These are phyloP conservation scores for Huntiella moniliformis DNA, from an alignment of 2,329 filamentous ascomycete genomes.

Conservation along the genomic window DNA sequence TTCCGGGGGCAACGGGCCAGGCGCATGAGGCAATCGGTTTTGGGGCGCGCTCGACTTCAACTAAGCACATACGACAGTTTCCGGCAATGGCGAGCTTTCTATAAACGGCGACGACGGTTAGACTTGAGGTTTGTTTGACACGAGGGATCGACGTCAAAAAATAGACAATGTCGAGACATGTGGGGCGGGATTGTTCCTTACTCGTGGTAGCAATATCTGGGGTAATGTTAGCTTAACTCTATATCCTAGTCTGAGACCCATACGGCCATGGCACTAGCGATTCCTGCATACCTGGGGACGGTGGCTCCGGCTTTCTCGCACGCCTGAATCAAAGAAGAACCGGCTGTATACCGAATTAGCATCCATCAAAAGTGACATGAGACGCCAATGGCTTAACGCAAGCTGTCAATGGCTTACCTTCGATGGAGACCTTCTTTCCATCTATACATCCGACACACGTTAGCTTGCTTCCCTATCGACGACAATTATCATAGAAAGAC, in stretches of 20 bases:
- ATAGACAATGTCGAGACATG: slow-evolving; percentile 16
- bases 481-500: slow-evolving; percentile 11
- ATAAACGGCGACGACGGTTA: slow-evolving; percentile 13
- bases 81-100: slow-evolving; percentile 97
- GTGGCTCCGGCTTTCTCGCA: slow-evolving; percentile 93
- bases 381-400: slow-evolving; percentile 12
- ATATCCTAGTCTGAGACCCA: slow-evolving; percentile 5
- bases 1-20: slow-evolving; percentile 95
- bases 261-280: slow-evolving; percentile 1
- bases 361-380: not conserved
- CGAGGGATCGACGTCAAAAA: slow-evolving; percentile 5
- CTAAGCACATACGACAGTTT: slow-evolving; percentile 98
- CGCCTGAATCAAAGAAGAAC: slow-evolving; percentile 92
- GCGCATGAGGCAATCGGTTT: slow-evolving; percentile 97
- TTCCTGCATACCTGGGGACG: slow-evolving; percentile 51
- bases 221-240: slow-evolving; percentile 10
- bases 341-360: slow-evolving; percentile 39
- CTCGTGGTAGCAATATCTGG: slow-evolving; percentile 97
- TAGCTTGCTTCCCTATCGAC: slow-evolving; percentile 18
- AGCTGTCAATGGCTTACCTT: slow-evolving; percentile 42
- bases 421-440: slow-evolving; percentile 94
- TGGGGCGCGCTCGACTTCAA: slow-evolving; percentile 89
- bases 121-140: not conserved
- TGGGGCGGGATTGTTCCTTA: slow-evolving; percentile 26
- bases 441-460: slow-evolving; percentile 31